Evolutionary conservation across 306 rosid genomes (phyloP).

Genomic region (Gastrolobium villosum): DNA sequence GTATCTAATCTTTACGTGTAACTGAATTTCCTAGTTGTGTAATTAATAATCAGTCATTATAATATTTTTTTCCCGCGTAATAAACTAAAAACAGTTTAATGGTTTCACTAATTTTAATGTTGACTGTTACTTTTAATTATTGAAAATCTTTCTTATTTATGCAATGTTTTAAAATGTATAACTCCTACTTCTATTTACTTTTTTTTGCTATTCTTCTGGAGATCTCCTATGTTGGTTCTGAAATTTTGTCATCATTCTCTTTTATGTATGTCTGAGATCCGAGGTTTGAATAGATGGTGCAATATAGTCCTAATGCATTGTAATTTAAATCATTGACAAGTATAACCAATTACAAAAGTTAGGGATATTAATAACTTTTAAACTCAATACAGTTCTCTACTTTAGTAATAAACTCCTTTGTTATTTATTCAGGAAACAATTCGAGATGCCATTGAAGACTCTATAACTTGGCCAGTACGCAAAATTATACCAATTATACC

Average conservation of each 20-base stretch:
- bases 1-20: constrained; percentile 1
- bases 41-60: background rate
- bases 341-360: constrained; percentile 1
- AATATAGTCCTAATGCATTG: constrained; percentile 15
- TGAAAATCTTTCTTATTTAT: constrained; percentile 9
- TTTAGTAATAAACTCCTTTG: constrained; percentile 6
- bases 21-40: background rate
- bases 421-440: constrained; percentile 77
- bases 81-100: background rate
- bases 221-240: constrained; percentile 14
- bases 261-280: background rate
- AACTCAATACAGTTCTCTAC: constrained; percentile 22
- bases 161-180: background rate
- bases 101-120: constrained; percentile 18
- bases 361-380: background rate
- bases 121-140: background rate
- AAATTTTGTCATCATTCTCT: background rate
- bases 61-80: background rate
- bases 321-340: background rate
- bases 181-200: constrained; percentile 4
- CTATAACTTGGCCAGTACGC: constrained; percentile 95
- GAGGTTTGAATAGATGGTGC: constrained; percentile 32
- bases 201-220: background rate
- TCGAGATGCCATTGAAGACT: constrained; percentile 91
- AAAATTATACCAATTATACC: constrained; percentile 79